Percentiles rank a stretch among this genome's conserved stretches.
Conservation (phyloP, 805 yeast genomes). For the Candida xyloterini region DNA sequence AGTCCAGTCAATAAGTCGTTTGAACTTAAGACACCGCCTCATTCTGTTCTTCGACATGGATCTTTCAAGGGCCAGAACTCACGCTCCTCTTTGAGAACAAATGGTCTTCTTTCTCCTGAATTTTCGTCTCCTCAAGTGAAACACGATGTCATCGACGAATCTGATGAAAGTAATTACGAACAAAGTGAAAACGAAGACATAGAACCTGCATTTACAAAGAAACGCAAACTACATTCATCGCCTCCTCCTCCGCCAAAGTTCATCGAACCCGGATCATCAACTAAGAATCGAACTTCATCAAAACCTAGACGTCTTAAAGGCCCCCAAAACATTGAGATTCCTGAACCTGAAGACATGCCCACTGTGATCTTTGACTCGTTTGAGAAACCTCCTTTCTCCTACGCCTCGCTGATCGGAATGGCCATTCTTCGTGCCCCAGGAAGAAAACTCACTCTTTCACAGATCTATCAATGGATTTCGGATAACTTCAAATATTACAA, state of each 20-base stretch:
- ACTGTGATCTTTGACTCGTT: constrained; percentile 46
- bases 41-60: constrained; percentile 23
- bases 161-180: constrained; percentile 2
- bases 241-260: constrained; percentile 25
- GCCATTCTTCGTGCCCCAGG: constrained; percentile 80
- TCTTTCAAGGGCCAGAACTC: constrained; percentile 8
- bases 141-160: constrained; percentile 12
- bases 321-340: constrained; percentile 31
- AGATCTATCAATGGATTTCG: constrained; percentile 90
- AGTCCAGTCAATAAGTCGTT: constrained; percentile 27
- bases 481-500: constrained; percentile 80
- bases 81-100: constrained; percentile 11
- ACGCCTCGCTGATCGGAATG: constrained; percentile 91
- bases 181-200: constrained; percentile 18
- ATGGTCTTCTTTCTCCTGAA: constrained; percentile 36
- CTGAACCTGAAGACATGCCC: constrained; percentile 41
- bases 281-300: constrained; percentile 5
- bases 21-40: constrained; percentile 32
- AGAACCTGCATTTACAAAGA: constrained; percentile 13
- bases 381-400: constrained; percentile 86
- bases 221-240: constrained; percentile 15
- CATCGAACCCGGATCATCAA: constrained; percentile 10
- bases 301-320: constrained; percentile 25
- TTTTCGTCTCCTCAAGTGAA: constrained; percentile 47
- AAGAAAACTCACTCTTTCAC: constrained; percentile 70